Conservation (phyloP, 441 rosid genomes). For the Kokia cookei region DNA sequence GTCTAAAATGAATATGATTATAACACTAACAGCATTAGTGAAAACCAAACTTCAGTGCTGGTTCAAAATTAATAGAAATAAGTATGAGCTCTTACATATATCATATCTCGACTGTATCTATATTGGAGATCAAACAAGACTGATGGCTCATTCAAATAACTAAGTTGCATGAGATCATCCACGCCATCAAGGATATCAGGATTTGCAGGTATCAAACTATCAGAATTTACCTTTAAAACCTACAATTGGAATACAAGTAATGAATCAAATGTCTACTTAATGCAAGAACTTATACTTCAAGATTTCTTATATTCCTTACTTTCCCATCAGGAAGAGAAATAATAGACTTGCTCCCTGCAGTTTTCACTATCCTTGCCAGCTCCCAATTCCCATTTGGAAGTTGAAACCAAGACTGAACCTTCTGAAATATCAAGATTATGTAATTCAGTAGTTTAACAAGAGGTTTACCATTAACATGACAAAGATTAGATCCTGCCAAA, state of each 20-base stretch:
- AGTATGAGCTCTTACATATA: conserved; percentile 63
- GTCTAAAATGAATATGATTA: conserved; percentile 43
- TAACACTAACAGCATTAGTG: conserved; percentile 14
- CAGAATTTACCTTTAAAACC: conserved; percentile 69
- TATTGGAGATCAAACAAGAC: conserved; percentile 84
- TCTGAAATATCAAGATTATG: conserved; percentile 37
- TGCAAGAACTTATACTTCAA: conserved; percentile 4
- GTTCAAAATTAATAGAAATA: conserved; percentile 11
- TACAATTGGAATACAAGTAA: conserved; percentile 18
- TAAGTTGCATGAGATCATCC: conserved; percentile 94
- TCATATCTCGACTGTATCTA: conserved; percentile 82
- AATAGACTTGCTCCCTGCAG: conserved; percentile 61
- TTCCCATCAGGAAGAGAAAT: conserved; percentile 72
- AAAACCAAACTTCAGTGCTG: neutral
- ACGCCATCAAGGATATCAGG: conserved; percentile 99
- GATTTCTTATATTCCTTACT: conserved; percentile 38
- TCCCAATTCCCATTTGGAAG: conserved; percentile 87
- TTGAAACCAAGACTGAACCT: conserved; percentile 85
- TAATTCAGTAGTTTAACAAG: neutral
- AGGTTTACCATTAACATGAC: neutral
- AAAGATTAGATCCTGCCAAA: neutral
- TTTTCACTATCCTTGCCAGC: conserved; percentile 66
- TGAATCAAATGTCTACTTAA: conserved; percentile 9
- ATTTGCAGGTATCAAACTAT: conserved; percentile 75
- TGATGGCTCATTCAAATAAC: conserved; percentile 95